Evolutionary conservation across 2,329 filamentous ascomycete genomes (phyloP), one percentile per base, ranked within the genome.

Genomic region (Penicillium sp.): DNA sequence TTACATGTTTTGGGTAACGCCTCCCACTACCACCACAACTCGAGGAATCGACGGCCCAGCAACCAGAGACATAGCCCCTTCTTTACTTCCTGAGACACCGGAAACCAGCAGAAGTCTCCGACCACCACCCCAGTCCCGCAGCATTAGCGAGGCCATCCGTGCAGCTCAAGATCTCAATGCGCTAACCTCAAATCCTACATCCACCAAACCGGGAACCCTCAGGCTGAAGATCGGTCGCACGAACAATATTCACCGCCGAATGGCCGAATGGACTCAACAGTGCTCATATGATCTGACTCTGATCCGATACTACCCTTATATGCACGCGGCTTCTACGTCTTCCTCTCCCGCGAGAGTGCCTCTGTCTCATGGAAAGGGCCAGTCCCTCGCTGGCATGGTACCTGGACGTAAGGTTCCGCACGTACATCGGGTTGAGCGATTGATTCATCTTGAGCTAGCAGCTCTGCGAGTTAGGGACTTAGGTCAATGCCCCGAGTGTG

Each of bases 1-100:
- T 62, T 99, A 99, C 81, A 96, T 99, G 73, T 99, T 97, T 80
- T 97, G 93, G 92, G 81, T 97, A 21, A 97, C 91, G 0, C 86
- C 91, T 31, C 79, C 83, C 34, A 81, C 80, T 2, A 75, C 83
- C 3, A 45, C 50, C 18, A 48, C 53, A 22, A 8, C 18, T 13
- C 50, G 50, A 21, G 44, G 56, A 14, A 41, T 36, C n/a, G 43
- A 42, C 7, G 70, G 79, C 0, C 45, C 54, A 24, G 72, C 84
- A 0, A 79, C 86, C 0, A 77, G 79, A 34, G 86, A 85, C 58
- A 78, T 84, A 41, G 82, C 84, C 18, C 79, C 83, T 8, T 81
- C 83, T 10, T 77, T 89, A 45, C 79, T 87, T 40, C 81, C 85
- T 0, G 76, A 81, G 2, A 67, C 77, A 22, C 45, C 59, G 31